A percentile compares a stretch with the other conserved stretches of the same genome.
Conservation (phyloP, 257 asterid genomes). For the Misopates orontium region DNA sequence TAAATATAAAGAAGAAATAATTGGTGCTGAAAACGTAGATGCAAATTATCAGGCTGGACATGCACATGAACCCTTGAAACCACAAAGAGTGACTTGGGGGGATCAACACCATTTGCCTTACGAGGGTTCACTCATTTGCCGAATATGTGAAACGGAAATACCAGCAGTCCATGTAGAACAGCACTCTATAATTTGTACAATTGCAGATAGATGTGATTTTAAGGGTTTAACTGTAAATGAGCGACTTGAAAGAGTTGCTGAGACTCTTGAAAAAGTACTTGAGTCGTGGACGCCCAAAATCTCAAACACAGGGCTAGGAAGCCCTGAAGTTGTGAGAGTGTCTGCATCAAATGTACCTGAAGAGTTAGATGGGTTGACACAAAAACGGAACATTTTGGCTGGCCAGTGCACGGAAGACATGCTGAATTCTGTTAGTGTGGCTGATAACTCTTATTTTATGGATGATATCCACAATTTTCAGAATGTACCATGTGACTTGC, state of each 20-base stretch:
- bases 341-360: slow-evolving; percentile 43
- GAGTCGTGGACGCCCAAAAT: slow-evolving; percentile 76
- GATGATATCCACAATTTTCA: slow-evolving; percentile 45
- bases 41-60: slow-evolving; percentile 43
- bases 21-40: slow-evolving; percentile 37
- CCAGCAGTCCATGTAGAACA: slow-evolving; percentile 90
- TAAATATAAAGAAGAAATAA: slow-evolving; percentile 38
- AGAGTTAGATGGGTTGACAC: slow-evolving; percentile 48
- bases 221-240: slow-evolving; percentile 88
- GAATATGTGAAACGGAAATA: slow-evolving; percentile 97
- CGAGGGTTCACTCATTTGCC: slow-evolving; percentile 89
- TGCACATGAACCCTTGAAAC: slow-evolving; percentile 51
- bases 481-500: slow-evolving; percentile 41
- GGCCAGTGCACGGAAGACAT: slow-evolving; percentile 50
- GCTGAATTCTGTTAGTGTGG: slow-evolving; percentile 49
- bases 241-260: slow-evolving; percentile 81
- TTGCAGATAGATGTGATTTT: slow-evolving; percentile 95
- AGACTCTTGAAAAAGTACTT: slow-evolving; percentile 80
- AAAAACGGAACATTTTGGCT: slow-evolving; percentile 46
- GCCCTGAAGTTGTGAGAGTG: slow-evolving; percentile 57
- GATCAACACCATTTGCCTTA: slow-evolving; percentile 74
- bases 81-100: slow-evolving; percentile 66
- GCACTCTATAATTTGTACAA: slow-evolving; percentile 91
- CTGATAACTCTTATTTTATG: slow-evolving; percentile 41
- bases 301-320: slow-evolving; percentile 46